These are phyloP conservation scores for Allium fistulosum DNA, from an alignment of 106 monocot genomes.

Conservation along the genomic window DNA sequence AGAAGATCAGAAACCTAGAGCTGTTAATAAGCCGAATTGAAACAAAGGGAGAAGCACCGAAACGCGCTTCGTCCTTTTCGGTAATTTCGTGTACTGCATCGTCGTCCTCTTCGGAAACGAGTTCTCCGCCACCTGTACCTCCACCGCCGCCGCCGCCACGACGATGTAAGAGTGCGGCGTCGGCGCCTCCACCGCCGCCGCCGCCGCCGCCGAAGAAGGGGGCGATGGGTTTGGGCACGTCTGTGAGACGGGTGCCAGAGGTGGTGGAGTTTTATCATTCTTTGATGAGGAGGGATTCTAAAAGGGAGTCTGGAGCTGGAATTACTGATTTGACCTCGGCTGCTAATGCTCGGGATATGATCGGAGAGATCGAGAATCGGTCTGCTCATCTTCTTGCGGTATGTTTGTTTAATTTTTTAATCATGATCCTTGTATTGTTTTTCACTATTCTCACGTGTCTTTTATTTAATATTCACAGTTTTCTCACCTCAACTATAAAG, in stretches of 20 bases:
- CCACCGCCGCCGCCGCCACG: constrained; percentile 17
- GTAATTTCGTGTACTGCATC: constrained; percentile 11
- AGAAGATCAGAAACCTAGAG: constrained; percentile 41
- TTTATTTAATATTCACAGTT: no score
- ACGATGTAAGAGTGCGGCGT: not conserved
- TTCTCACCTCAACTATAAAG: no score
- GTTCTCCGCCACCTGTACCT: constrained; percentile 20
- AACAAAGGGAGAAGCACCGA: constrained; percentile 38
- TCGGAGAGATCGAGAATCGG: constrained; percentile 98
- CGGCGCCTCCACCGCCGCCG: constrained; percentile 47
- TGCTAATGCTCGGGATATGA: constrained; percentile 73
- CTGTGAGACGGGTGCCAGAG: constrained; percentile 79
- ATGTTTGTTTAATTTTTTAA: constrained; percentile 13
- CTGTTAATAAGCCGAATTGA: constrained; percentile 5
- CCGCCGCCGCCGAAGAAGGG: constrained; percentile 44
- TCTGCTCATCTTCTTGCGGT: constrained; percentile 92
- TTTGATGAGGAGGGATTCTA: constrained; percentile 82
- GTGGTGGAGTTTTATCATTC: constrained; percentile 99
- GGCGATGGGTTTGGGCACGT: constrained; percentile 6
- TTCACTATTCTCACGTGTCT: no score
- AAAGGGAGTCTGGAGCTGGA: constrained; percentile 41
- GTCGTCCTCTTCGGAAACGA: constrained; percentile 18
- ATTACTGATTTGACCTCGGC: constrained; percentile 19
- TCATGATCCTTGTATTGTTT: no score
- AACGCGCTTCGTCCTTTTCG: constrained; percentile 60